Conservation (phyloP, 148 eudicot genomes). For the Linanthus parryae region DNA sequence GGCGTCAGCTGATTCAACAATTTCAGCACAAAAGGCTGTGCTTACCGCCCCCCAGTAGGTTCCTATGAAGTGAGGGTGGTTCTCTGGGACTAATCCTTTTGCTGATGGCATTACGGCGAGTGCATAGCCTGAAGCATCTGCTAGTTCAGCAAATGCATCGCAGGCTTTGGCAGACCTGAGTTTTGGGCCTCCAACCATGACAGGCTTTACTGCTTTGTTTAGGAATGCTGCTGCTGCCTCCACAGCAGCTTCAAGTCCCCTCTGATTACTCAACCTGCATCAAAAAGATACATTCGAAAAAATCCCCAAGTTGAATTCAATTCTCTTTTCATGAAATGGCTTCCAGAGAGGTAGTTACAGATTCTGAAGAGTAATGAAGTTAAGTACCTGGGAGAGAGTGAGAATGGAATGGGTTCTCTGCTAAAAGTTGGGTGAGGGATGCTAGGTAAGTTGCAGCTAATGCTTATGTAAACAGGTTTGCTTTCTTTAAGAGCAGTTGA, state of each 20-base stretch:
- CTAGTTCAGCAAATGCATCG: slow-evolving; percentile 7
- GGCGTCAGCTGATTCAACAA: slow-evolving; percentile 13
- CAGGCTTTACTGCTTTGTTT: slow-evolving; percentile 12
- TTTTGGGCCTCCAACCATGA: slow-evolving; percentile 12
- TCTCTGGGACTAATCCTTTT: slow-evolving; percentile 7
- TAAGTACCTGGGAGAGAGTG: slow-evolving; percentile 5
- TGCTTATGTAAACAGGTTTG: slow-evolving; percentile 10
- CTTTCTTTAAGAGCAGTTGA: slow-evolving; percentile 14
- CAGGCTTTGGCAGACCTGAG: slow-evolving; percentile 10
- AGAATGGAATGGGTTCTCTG: slow-evolving; percentile 11
- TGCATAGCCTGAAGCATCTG: slow-evolving; percentile 9
- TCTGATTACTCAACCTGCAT: slow-evolving; percentile 3
- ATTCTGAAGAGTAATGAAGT: background rate
- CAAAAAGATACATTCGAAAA: background rate
- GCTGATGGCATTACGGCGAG: slow-evolving; percentile 9
- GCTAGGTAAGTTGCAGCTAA: slow-evolving; percentile 13
- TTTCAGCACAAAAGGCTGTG: slow-evolving; percentile 7
- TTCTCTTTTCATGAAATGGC: background rate
- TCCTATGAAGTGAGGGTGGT: slow-evolving; percentile 13
- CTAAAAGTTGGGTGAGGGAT: slow-evolving; percentile 17
- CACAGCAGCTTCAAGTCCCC: slow-evolving; percentile 11
- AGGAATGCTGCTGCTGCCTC: slow-evolving; percentile 13
- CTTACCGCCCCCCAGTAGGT: slow-evolving; percentile 8
- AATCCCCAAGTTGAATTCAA: background rate
- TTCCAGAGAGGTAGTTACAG: background rate